Conservation (phyloP, 768 basidiomycete species). For the Russula virescens region DNA sequence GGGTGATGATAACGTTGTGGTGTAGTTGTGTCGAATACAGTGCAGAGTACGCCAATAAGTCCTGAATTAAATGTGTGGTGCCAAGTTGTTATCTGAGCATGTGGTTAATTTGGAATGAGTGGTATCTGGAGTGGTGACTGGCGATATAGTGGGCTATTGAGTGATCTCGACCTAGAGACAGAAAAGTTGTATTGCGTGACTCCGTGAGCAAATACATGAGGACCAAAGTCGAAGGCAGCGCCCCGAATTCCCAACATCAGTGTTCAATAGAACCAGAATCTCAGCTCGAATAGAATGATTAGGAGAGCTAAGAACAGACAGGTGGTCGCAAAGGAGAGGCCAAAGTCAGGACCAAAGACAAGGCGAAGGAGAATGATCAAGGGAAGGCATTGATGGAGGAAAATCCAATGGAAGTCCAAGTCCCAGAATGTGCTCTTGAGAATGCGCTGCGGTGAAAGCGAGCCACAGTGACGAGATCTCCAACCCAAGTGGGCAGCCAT, state of each 20-base stretch:
- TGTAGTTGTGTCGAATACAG: too few relatives aligned
- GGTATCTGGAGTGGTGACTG: too few relatives aligned
- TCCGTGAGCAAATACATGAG: conserved; percentile 9
- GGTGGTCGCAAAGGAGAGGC: conserved; percentile 34
- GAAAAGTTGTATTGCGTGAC: conserved; percentile 12
- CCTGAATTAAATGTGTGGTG: too few relatives aligned
- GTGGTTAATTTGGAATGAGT: too few relatives aligned
- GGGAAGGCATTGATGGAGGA: conserved; percentile 32
- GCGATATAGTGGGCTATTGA: too few relatives aligned
- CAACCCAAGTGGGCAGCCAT: neutral
- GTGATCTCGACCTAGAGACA: too few relatives aligned
- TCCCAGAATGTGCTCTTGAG: conserved; percentile 11
- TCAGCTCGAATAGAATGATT: conserved; percentile 6
- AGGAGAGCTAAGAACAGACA: conserved; percentile 28
- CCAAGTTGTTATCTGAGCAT: too few relatives aligned
- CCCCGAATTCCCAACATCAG: conserved; percentile 17
- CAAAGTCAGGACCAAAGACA: conserved; percentile 22
- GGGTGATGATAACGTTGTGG: too few relatives aligned
- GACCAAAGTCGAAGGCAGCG: conserved; percentile 10
- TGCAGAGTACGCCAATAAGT: too few relatives aligned
- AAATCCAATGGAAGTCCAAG: conserved; percentile 11
- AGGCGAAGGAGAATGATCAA: conserved; percentile 27
- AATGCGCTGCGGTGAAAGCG: conserved; percentile 11
- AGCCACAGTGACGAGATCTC: neutral
- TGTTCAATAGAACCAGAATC: conserved; percentile 6